A percentile compares a stretch with the other conserved stretches of the same genome.
phyloP scores from a whole-genome alignment of 495 filamentous ascomycete genomes.

The Talaromyces trachyspermus region DNA sequence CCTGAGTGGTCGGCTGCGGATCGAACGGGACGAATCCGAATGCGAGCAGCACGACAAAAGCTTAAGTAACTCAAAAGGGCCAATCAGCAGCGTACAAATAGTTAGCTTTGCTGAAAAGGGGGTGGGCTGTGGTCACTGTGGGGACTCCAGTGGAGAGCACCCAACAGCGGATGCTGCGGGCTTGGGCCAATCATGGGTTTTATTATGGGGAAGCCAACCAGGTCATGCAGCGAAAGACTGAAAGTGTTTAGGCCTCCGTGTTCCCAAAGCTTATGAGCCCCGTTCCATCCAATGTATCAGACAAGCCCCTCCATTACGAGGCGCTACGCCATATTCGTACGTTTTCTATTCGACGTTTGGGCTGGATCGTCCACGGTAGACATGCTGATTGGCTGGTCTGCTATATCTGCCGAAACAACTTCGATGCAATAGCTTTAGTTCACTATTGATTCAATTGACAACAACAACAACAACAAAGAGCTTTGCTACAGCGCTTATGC shows the following conservation, averaged over 20 bases:
- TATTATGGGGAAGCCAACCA: neutral
- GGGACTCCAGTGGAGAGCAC: too few relatives aligned
- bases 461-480: neutral
- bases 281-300: neutral
- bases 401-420: neutral
- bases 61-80: constrained; percentile 1
- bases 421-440: too few relatives aligned
- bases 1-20: neutral
- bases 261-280: neutral
- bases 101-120: too few relatives aligned
- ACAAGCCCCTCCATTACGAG: neutral
- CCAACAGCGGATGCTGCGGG: neutral
- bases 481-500: too few relatives aligned
- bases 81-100: neutral
- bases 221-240: constrained; percentile 1
- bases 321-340: neutral
- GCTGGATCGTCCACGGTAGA: neutral
- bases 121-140: too few relatives aligned
- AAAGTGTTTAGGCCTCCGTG: neutral
- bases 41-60: neutral
- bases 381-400: constrained; percentile 1
- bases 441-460: too few relatives aligned
- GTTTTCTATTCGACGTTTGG: too few relatives aligned
- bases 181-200: neutral
- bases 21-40: constrained; percentile 1